These are phyloP conservation scores for Penicillium sclerotiorum DNA, from an alignment of 2,329 filamentous ascomycete species.

Conservation along the genomic window DNA sequence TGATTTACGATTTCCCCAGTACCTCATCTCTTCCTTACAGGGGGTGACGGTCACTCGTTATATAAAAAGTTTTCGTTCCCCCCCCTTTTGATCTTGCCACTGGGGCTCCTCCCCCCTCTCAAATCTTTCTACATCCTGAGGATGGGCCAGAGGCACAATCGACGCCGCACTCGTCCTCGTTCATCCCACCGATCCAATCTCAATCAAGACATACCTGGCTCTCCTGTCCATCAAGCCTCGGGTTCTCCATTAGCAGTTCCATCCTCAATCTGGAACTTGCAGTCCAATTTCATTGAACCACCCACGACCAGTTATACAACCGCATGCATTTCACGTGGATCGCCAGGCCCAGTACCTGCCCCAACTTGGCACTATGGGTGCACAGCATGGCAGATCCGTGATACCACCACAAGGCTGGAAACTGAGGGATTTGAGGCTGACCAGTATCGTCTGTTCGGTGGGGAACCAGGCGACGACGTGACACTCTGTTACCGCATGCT, in stretches of 20 bases:
- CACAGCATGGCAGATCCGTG: conserved; percentile 43
- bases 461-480: conserved; percentile 47
- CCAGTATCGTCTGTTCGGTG: conserved; percentile 50
- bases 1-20: conserved; percentile 13
- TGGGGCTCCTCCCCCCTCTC: conserved; percentile 7
- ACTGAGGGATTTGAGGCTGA: conserved; percentile 39
- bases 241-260: conserved; percentile 7
- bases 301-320: conserved; percentile 22
- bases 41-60: conserved; percentile 42
- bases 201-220: conserved; percentile 9
- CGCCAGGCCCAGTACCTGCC: conserved; percentile 33
- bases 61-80: conserved; percentile 19
- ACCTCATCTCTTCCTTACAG: conserved; percentile 41
- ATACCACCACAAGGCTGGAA: conserved; percentile 34
- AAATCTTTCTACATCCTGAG: conserved; percentile 15
- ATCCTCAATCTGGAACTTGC: conserved; percentile 12
- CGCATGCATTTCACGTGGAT: conserved; percentile 28
- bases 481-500: conserved; percentile 53
- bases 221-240: conserved; percentile 9
- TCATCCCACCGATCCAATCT: conserved; percentile 37
- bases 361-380: conserved; percentile 47
- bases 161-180: conserved; percentile 48
- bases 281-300: conserved; percentile 16
- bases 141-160: conserved; percentile 53
- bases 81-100: conserved; percentile 9